Evolutionary conservation across 2,329 filamentous ascomycete genomes (phyloP).

Genomic region (Pseudogymnoascus sp.): DNA sequence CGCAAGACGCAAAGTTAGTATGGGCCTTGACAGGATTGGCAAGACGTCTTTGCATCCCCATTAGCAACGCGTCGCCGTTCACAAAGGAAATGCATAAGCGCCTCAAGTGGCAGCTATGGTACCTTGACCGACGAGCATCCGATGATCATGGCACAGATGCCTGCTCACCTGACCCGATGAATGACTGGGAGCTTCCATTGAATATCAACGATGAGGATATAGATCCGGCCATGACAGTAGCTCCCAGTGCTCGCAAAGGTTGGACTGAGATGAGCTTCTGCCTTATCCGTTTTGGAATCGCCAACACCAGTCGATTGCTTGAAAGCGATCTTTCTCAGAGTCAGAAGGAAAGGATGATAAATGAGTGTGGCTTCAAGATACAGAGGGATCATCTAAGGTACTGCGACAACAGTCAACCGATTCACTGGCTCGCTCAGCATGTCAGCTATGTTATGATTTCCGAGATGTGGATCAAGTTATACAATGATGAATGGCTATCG

Average conservation of each 20-base stretch:
- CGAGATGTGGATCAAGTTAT: not conserved
- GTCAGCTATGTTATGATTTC: slow-evolving; percentile 2
- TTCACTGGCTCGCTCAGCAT: not conserved
- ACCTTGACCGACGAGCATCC: slow-evolving; percentile 52
- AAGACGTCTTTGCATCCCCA: slow-evolving; percentile 38
- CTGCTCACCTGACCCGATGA: slow-evolving; percentile 38
- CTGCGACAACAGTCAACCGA: not conserved
- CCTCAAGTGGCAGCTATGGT: slow-evolving; percentile 51
- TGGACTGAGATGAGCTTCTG: slow-evolving; percentile 46
- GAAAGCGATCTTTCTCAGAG: slow-evolving; percentile 8
- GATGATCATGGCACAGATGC: slow-evolving; percentile 51
- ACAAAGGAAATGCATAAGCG: slow-evolving; percentile 52
- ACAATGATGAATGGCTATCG: not conserved
- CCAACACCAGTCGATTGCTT: slow-evolving; percentile 19
- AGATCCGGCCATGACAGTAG: slow-evolving; percentile 38
- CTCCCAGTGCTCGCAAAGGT: slow-evolving; percentile 42
- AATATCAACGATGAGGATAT: slow-evolving; percentile 53
- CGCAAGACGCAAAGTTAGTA: slow-evolving; percentile 46
- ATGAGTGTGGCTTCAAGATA: not conserved
- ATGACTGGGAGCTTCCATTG: slow-evolving; percentile 47
- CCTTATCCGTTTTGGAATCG: slow-evolving; percentile 33
- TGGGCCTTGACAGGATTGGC: slow-evolving; percentile 59
- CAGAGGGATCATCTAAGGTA: not conserved
- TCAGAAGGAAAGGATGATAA: slow-evolving; percentile 1
- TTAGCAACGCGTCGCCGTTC: slow-evolving; percentile 37